A percentile compares a stretch with the other conserved stretches of the same genome.
Conservation (phyloP, 2,329 filamentous ascomycete species). For the Teratosphaeria nubilosa region DNA sequence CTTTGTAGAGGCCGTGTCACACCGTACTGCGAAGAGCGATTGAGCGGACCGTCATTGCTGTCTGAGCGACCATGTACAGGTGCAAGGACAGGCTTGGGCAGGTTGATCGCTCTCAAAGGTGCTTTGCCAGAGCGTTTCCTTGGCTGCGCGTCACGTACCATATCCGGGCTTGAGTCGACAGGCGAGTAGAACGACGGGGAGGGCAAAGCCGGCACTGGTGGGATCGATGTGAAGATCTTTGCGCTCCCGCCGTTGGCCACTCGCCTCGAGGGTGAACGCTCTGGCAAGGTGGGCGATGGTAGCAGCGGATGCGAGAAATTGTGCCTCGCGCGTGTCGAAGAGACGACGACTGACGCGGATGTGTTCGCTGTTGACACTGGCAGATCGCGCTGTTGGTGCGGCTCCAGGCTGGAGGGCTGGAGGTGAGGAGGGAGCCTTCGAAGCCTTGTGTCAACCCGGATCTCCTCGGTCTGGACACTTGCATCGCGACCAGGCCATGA, state of each 20-base stretch:
- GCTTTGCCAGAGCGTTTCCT: conserved; percentile 15
- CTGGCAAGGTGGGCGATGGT: conserved; percentile 6
- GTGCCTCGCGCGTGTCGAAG: neutral
- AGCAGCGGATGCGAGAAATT: neutral
- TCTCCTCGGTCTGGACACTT: conserved; percentile 80
- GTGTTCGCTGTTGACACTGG: neutral
- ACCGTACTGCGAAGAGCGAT: conserved; percentile 25
- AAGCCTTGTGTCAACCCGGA: conserved; percentile 69
- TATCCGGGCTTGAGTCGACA: conserved; percentile 14
- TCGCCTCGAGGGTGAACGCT: conserved; percentile 4
- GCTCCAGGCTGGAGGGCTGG: conserved; percentile 33
- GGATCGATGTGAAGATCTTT: conserved; percentile 13
- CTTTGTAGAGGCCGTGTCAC: conserved; percentile 16
- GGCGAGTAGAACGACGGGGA: conserved; percentile 20
- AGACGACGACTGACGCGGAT: neutral
- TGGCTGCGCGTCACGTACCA: conserved; percentile 13
- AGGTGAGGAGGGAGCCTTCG: conserved; percentile 69
- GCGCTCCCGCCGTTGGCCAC: conserved; percentile 6
- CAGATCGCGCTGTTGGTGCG: neutral
- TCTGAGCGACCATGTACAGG: conserved; percentile 10
- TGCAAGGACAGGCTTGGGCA: conserved; percentile 23
- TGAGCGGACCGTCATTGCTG: conserved; percentile 21
- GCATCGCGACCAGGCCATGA: conserved; percentile 41
- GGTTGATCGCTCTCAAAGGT: conserved; percentile 23
- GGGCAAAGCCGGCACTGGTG: conserved; percentile 6